Percentiles rank a stretch among this genome's conserved stretches.
Evolutionary conservation across 768 basidiomycete genomes (phyloP).

Genomic region (Phlebiopsis flavidoalba): DNA sequence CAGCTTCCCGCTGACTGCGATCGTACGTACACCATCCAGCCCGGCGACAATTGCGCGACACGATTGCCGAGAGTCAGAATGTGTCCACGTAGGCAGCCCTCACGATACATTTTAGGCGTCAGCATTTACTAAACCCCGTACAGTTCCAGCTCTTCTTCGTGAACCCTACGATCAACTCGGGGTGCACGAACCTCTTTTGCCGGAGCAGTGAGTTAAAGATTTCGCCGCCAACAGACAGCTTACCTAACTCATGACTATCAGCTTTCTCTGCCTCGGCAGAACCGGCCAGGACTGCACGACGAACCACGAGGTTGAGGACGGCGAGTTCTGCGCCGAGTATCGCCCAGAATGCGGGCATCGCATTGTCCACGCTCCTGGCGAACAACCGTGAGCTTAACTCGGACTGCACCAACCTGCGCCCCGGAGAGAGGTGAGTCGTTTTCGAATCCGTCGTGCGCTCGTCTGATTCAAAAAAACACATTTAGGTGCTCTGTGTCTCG

Average conservation of each 20-base stretch:
- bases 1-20: conserved; percentile 31
- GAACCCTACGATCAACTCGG: conserved; percentile 45
- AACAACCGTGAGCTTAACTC: conserved; percentile 65
- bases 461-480: no score
- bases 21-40: conserved; percentile 43
- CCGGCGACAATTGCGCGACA: conserved; percentile 51
- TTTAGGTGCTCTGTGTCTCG: no score
- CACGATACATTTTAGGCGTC: no score
- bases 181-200: conserved; percentile 53
- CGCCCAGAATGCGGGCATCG: conserved; percentile 34
- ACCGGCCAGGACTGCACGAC: conserved; percentile 50
- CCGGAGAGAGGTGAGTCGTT: conserved; percentile 44
- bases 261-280: conserved; percentile 53
- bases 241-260: conserved; percentile 12
- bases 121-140: neutral
- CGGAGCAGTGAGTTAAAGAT: conserved; percentile 37
- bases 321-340: conserved; percentile 51
- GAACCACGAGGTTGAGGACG: conserved; percentile 39
- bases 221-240: neutral
- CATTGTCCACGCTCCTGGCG: conserved; percentile 38
- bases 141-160: conserved; percentile 55
- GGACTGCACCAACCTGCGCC: conserved; percentile 50
- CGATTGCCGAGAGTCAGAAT: conserved; percentile 40
- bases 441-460: no score
- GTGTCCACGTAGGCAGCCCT: conserved; percentile 38